Evolutionary conservation across 2,329 filamentous ascomycete genomes (phyloP), one percentile per base, ranked within the genome.

Genomic region (Ophiognomonia clavigignenti-juglandacearum): DNA sequence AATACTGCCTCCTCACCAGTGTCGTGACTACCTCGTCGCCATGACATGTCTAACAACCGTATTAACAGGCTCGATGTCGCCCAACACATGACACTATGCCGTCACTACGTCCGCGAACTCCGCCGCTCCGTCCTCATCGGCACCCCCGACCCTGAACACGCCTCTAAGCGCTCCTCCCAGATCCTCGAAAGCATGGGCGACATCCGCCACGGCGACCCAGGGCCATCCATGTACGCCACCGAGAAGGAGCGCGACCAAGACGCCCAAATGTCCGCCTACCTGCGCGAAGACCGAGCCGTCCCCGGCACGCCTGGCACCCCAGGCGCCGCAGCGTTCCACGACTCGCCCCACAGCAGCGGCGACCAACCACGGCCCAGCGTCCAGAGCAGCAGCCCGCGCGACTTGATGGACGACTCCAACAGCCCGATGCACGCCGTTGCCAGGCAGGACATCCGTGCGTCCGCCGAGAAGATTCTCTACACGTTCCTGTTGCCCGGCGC

Each of bases 391-490:
- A 82, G 75, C 14, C 75, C 80, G 3, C 74, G 75, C 42, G 78
- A 82, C 38, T 66, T 82, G 27, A 82, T 80, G 4, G 82, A 85
- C 27, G 87, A 91, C 60, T 91, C 87, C 11, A 88, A 83, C 61
- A 96, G 90, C 11, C 88, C 89, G 0, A 81, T 82, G 4, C 87
- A 95, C 61, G 86, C 85, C 1, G 89, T 96, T 36, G 81, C 85
- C n/a, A 80, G 93, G 54, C 82, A 89, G 53, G 93, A 98, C 61
- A 90, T 98, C 57, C 82, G 90, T 48, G 86, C 90, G 9, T 96
- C 89, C 3, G 95, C 95, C 0, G 93, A 97, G 71, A 96, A 96
- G 76, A 96, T 98, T 42, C 78, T 98, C n/a, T 98, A 96, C 70
- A 97, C 92, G 1, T 98, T 93, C 62, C 75, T 98, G 6, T 80